phyloP scores from a whole-genome alignment of 2,329 filamentous ascomycete genomes.

The Hypoxylon sp. region DNA sequence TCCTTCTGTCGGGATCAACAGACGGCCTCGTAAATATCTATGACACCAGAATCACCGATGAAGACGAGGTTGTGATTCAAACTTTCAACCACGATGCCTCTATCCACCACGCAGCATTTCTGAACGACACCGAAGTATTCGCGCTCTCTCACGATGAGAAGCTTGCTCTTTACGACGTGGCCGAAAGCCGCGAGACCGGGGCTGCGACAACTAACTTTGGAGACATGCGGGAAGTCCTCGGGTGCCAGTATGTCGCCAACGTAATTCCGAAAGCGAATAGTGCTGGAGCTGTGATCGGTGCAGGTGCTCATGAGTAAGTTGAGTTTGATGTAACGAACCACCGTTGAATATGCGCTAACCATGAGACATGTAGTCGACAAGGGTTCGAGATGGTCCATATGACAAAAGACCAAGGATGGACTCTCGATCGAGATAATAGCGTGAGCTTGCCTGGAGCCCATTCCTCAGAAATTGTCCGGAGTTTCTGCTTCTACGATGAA shows the following conservation, averaged over 20 bases:
- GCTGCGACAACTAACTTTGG: constrained; percentile 73
- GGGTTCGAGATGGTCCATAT: constrained; percentile 74
- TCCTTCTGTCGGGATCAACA: constrained; percentile 82
- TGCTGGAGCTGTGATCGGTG: constrained; percentile 72
- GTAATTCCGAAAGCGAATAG: constrained; percentile 73
- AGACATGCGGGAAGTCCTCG: constrained; percentile 75
- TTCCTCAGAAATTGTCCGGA: constrained; percentile 74
- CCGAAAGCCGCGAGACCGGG: constrained; percentile 74
- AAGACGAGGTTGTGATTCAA: constrained; percentile 83
- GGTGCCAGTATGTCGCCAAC: constrained; percentile 81
- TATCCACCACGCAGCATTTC: constrained; percentile 81
- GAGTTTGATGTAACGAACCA: background rate
- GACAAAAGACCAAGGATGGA: constrained; percentile 67
- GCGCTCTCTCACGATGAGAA: constrained; percentile 85
- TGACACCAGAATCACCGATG: constrained; percentile 77
- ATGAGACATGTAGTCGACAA: constrained; percentile 60
- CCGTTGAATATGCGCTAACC: constrained; percentile 33
- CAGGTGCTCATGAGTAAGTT: constrained; percentile 77
- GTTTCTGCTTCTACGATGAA: constrained; percentile 75
- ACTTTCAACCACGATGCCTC: constrained; percentile 84
- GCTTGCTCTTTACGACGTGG: constrained; percentile 79
- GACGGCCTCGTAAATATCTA: constrained; percentile 85
- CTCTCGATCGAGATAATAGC: constrained; percentile 67
- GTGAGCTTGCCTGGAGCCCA: constrained; percentile 75
- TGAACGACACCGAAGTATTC: constrained; percentile 75